phyloP scores from a whole-genome alignment of 1,284 basidiomycete species.

The Cystobasidium sp. region DNA sequence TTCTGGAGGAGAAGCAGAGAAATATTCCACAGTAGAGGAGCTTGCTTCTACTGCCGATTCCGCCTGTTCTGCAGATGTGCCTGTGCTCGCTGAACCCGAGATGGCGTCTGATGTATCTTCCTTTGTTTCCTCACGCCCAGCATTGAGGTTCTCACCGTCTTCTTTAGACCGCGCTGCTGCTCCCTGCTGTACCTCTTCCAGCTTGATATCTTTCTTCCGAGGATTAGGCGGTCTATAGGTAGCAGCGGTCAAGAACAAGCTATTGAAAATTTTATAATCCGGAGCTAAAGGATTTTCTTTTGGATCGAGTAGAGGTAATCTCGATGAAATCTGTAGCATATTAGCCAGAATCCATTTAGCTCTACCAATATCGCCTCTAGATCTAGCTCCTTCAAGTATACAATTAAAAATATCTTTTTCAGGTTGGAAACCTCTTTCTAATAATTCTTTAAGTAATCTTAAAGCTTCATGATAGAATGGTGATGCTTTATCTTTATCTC shows the following conservation, averaged over 20 bases:
- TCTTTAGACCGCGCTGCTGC: too few species aligned
- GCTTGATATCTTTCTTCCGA: background rate
- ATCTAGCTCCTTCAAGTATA: slow-evolving; percentile 84
- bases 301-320: slow-evolving; percentile 8
- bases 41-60: background rate
- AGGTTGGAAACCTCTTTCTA: slow-evolving; percentile 70
- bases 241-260: slow-evolving; percentile 34
- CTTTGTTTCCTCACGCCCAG: background rate
- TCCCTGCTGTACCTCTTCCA: background rate
- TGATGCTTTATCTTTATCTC: slow-evolving; percentile 51
- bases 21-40: background rate
- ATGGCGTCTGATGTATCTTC: background rate
- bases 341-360: slow-evolving; percentile 91
- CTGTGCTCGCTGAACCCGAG: too few species aligned
- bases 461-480: slow-evolving; percentile 69
- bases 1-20: too few species aligned
- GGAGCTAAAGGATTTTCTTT: slow-evolving; percentile 15
- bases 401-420: slow-evolving; percentile 76
- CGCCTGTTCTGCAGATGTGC: background rate
- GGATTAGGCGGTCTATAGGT: slow-evolving; percentile 22
- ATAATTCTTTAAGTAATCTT: slow-evolving; percentile 77
- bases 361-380: slow-evolving; percentile 78
- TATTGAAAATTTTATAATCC: slow-evolving; percentile 16
- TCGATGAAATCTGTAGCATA: slow-evolving; percentile 60
- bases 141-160: background rate